A percentile compares a stretch with the other conserved stretches of the same genome.
Conservation (phyloP, 2,329 filamentous ascomycete species). For the Penicillium sp. region DNA sequence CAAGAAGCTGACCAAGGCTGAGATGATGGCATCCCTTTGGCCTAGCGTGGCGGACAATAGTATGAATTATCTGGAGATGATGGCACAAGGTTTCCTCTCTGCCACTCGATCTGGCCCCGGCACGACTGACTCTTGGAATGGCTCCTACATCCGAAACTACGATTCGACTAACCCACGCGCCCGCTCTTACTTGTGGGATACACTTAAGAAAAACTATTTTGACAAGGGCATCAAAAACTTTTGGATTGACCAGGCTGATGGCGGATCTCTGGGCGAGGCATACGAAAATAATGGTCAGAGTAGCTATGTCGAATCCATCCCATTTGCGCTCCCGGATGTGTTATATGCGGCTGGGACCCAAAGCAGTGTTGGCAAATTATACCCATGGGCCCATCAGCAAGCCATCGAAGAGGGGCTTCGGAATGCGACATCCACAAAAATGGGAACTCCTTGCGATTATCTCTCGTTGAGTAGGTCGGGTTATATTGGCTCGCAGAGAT, state of each 20-base stretch:
- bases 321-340: constrained; percentile 24
- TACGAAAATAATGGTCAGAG: constrained; percentile 50
- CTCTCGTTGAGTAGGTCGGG: constrained; percentile 56
- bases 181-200: constrained; percentile 57
- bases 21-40: constrained; percentile 67
- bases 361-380: constrained; percentile 58
- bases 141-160: constrained; percentile 59
- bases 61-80: constrained; percentile 60
- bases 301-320: constrained; percentile 43
- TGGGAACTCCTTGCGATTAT: constrained; percentile 35
- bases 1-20: constrained; percentile 51
- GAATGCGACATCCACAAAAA: constrained; percentile 50
- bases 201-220: constrained; percentile 58
- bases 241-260: constrained; percentile 66
- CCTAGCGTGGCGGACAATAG: constrained; percentile 58
- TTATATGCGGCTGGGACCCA: constrained; percentile 62
- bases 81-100: constrained; percentile 57
- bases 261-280: constrained; percentile 33
- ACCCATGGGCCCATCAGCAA: constrained; percentile 55
- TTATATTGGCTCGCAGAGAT: constrained; percentile 58
- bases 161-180: constrained; percentile 58
- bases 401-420: constrained; percentile 58
- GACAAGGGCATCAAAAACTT: constrained; percentile 60
- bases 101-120: constrained; percentile 57
- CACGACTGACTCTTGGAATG: constrained; percentile 55